Percentiles rank a stretch among this genome's conserved stretches.
Evolutionary conservation across 1,284 basidiomycete species (phyloP).

Genomic region (Moesziomyces aphidis): DNA sequence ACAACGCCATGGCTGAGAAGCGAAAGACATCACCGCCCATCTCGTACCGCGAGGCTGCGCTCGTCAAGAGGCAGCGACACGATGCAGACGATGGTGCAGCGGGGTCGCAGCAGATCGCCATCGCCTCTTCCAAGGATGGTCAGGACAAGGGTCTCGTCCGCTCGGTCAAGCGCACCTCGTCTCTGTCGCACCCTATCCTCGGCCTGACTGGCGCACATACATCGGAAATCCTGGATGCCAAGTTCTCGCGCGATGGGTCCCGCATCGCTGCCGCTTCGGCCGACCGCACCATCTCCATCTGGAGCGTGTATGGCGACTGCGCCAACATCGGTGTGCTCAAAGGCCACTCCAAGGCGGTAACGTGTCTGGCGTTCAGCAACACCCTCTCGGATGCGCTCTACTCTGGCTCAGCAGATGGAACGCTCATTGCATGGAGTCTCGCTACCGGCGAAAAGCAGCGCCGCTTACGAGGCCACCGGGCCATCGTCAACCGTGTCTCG

Average conservation of each 20-base stretch:
- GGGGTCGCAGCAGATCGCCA: constrained; percentile 44
- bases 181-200: constrained; percentile 56
- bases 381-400: constrained; percentile 46
- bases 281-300: constrained; percentile 64
- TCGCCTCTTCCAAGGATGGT: constrained; percentile 52
- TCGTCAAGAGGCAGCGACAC: constrained; percentile 59
- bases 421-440: constrained; percentile 61
- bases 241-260: constrained; percentile 60
- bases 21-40: constrained; percentile 57
- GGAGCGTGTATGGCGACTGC: constrained; percentile 63
- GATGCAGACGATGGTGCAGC: constrained; percentile 33
- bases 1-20: constrained; percentile 58
- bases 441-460: constrained; percentile 58
- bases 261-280: constrained; percentile 59
- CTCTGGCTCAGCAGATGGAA: constrained; percentile 66
- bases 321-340: constrained; percentile 61
- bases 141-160: constrained; percentile 56
- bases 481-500: constrained; percentile 63
- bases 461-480: constrained; percentile 61
- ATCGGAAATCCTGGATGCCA: constrained; percentile 60
- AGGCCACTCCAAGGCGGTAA: constrained; percentile 64
- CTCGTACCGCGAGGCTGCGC: constrained; percentile 35
- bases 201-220: constrained; percentile 60
- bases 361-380: constrained; percentile 56
- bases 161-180: constrained; percentile 56